Base-by-base conservation (phyloP, 495 filamentous ascomycete genomes). In the Podospora pseudoanserina region DNA sequence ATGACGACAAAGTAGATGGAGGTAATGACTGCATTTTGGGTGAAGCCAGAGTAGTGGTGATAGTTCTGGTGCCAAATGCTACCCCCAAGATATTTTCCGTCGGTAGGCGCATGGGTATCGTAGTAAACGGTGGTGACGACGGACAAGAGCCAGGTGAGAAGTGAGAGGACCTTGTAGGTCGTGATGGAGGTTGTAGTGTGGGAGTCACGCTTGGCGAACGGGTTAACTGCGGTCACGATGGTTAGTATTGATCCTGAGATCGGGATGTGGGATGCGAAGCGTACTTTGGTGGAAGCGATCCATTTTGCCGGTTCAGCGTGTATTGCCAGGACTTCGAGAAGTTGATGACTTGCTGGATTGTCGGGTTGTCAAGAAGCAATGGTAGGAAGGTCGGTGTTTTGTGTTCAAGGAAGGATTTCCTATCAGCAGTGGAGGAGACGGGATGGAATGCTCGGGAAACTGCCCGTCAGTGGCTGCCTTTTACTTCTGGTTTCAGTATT, bases 1-100 rank as follows among this genome's bases (percentile, higher is more conserved):
- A 96, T 84, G 44, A 89, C 75, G 65, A 94, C 81, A 92, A 90
- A 96, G 82, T 92, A 97, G 68, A 95, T 83, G 44, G 83, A 86
- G 15, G 88, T 87, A 68, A 95, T 87, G 70, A 89, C 77, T 11
- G 83, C 78, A 77, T 90, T 92, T 77, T 91, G 81, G 20, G 90
- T 87, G 78, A 96, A 97, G 0, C 90, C 88, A 1, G 92, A 93
- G 56, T 78, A 78, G 69, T 88, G 85, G 56, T 76, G 77, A 67
- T 81, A 77, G 72, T 90, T 92, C 73, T 92, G 87, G 53, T 85
- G 84, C 90, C 90, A 93, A 70, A 93, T 89, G 59, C 78, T 83
- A 26, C 75, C 73, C 65, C 85, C 81, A 59, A 80, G 73, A 71
- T 86, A 79, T 69, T 83, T 78, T 58, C 84, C 86, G 73, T 91